Evolutionary conservation across 768 basidiomycete species (phyloP), one percentile per base, ranked within the genome.

Genomic region (Clathrus columnatus): DNA sequence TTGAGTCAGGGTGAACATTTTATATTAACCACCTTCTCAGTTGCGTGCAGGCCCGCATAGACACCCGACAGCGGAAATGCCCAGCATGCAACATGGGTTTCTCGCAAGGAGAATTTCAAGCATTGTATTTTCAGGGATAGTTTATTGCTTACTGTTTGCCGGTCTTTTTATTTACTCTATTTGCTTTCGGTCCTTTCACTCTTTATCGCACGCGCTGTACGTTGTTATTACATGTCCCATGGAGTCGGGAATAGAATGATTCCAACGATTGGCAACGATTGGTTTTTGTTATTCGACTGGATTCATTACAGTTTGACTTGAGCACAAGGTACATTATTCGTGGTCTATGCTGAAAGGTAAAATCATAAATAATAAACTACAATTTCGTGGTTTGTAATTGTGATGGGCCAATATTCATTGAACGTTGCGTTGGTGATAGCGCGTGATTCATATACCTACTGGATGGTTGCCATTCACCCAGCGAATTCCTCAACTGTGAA

Each of bases 11-110:
- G 18, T 59, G 61, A 7, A 51, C 56, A 10, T 64, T 59, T 24
- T 44, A 58, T 55, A 7, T 17, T 16, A 28, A 59, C 62, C 51
- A 41, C 50, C 2, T 63, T 65, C 65, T 26, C 62, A 71, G 26
- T 53, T 96, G 87, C 65, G 78, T 97, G 29, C 93, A 96, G 59
- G 75, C 83, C n/a, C 85, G 95, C 42, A 78, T 97, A 61, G 71
- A 85, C 24, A 92, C 88, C 16, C 82, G 94, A 57, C 93, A 96
- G 66, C 84, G 94, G 24, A 94, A 94, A 68, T 98, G 94, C 70
- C 93, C 93, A 21, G 84, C 86, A 5, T 98, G 94, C 66, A 85
- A 85, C 59, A 64, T 86, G 28, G 69, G 77, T 1, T 98, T 98
- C 70, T 84, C 85, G 4, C 81, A 84, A 61, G 84, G 83, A 48